Percentiles rank a stretch among this genome's conserved stretches.
These are phyloP conservation scores for Lactarius psammicola DNA, from an alignment of 768 basidiomycete genomes.

Conservation along the genomic window DNA sequence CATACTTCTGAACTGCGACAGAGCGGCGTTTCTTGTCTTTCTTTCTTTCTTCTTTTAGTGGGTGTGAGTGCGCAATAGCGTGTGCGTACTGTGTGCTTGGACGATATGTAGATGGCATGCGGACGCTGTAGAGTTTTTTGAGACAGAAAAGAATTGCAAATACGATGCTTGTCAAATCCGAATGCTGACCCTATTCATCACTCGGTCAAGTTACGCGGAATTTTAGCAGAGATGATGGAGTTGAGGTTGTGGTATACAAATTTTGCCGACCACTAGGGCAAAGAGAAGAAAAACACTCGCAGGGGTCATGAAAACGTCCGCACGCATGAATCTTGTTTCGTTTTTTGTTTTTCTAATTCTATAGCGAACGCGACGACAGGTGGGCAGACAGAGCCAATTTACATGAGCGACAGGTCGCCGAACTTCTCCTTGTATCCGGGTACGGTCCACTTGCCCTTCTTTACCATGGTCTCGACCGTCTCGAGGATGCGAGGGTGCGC, in stretches of 20 bases:
- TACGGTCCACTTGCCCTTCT: conserved; percentile 98
- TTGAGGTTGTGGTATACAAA: too few species aligned
- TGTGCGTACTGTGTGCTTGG: background rate
- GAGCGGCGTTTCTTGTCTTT: background rate
- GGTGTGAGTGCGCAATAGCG: background rate
- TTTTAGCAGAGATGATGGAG: too few species aligned
- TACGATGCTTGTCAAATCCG: background rate
- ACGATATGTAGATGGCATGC: background rate
- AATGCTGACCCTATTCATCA: background rate
- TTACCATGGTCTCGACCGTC: conserved; percentile 90
- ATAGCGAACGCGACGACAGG: conserved; percentile 1
- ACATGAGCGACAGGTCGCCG: conserved; percentile 91
- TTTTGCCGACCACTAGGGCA: too few species aligned
- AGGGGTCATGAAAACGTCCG: too few species aligned
- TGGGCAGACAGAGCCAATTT: conserved; percentile 34
- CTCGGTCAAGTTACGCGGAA: background rate
- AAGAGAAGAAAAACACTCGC: background rate
- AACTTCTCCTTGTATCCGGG: conserved; percentile 98
- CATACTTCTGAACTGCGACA: background rate
- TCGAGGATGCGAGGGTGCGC: conserved; percentile 92
- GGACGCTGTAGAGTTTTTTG: background rate
- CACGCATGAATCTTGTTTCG: background rate
- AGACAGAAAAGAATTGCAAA: background rate
- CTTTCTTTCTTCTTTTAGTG: background rate
- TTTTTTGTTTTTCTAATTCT: conserved; percentile 15